Percentiles rank a stretch among this genome's conserved stretches.
These are phyloP conservation scores for Cryphonectria naterciae DNA, from an alignment of 2,329 filamentous ascomycete species.

Conservation along the genomic window DNA sequence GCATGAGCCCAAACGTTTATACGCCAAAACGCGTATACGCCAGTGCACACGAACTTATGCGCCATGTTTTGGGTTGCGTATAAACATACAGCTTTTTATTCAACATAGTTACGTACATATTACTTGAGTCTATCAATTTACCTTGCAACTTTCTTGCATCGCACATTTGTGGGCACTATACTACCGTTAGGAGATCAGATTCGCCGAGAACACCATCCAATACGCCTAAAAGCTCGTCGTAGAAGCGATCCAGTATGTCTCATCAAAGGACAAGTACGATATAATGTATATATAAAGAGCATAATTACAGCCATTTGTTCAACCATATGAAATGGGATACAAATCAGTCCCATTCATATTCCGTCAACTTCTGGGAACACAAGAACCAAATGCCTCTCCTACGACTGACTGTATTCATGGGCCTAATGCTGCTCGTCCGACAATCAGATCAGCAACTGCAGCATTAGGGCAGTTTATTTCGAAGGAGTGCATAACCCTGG, in stretches of 20 bases:
- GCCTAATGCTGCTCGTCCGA: not conserved
- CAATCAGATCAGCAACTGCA: not conserved
- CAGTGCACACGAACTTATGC: not conserved
- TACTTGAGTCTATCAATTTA: not conserved
- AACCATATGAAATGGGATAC: not conserved
- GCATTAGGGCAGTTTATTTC: not conserved
- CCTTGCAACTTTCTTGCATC: not conserved
- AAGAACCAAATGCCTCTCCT: not conserved
- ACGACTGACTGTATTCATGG: not conserved
- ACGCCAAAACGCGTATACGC: not conserved
- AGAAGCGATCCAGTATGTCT: no score
- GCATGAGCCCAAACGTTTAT: not conserved
- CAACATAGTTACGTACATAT: not conserved
- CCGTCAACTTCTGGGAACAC: not conserved
- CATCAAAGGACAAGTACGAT: not conserved
- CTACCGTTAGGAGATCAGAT: not conserved
- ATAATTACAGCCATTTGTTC: not conserved
- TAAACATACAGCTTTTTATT: not conserved
- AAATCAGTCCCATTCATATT: not conserved
- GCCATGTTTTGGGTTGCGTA: not conserved
- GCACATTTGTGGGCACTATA: not conserved
- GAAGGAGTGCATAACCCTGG: constrained; percentile 17
- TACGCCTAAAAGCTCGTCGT: not conserved
- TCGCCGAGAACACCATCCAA: not conserved
- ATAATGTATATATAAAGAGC: not conserved